These are phyloP conservation scores for Gastrolobium villosum DNA, from an alignment of 306 rosid genomes.

Conservation along the genomic window DNA sequence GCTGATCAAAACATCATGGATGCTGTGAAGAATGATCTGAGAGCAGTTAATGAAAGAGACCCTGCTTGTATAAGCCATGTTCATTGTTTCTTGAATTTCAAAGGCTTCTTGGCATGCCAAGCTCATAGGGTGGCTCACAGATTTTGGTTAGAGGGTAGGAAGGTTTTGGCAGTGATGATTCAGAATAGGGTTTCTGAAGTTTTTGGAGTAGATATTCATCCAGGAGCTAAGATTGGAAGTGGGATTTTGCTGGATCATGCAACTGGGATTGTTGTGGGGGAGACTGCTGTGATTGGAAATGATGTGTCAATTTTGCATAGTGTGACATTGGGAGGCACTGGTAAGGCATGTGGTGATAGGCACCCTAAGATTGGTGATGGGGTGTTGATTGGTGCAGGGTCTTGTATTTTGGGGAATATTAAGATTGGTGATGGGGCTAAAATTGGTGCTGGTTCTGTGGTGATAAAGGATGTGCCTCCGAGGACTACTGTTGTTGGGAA, in stretches of 20 bases:
- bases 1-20: conserved; percentile 53
- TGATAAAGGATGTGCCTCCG: conserved; percentile 88
- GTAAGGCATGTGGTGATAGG: conserved; percentile 79
- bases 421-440: conserved; percentile 85
- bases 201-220: conserved; percentile 87
- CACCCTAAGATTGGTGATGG: conserved; percentile 97
- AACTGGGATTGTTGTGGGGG: conserved; percentile 91
- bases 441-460: conserved; percentile 93
- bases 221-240: conserved; percentile 82
- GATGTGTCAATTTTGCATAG: conserved; percentile 88
- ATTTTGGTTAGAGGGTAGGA: conserved; percentile 72
- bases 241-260: conserved; percentile 92
- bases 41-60: conserved; percentile 83
- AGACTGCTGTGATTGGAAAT: conserved; percentile 91
- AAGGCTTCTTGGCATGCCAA: conserved; percentile 84
- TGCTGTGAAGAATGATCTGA: conserved; percentile 61
- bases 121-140: conserved; percentile 80
- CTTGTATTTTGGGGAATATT: conserved; percentile 87
- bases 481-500: conserved; percentile 93
- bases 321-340: conserved; percentile 97
- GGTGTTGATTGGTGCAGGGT: conserved; percentile 91
- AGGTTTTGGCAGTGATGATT: conserved; percentile 68
- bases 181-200: conserved; percentile 87
- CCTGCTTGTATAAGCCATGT: conserved; percentile 84
- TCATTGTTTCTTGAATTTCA: conserved; percentile 83